Evolutionary conservation across 306 rosid species (phyloP), one percentile per base, ranked within the genome.

Genomic region (Medicago ruthenica): DNA sequence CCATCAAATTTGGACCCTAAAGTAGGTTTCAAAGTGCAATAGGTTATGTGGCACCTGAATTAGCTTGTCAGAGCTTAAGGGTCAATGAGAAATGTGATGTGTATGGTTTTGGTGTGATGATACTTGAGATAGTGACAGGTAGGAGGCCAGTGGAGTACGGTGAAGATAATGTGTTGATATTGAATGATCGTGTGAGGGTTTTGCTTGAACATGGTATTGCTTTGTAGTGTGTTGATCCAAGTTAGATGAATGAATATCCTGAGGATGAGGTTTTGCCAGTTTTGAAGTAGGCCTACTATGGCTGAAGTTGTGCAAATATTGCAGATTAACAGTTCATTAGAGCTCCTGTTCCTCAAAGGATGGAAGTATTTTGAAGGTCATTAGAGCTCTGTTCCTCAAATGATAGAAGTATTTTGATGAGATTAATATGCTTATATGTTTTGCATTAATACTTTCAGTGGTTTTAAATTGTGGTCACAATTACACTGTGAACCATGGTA

Each of bases 181-280:
- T 90, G 76, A 88, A 82, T 31, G 96, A 90, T 21, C 96, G 87
- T 80, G 96, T 89, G 5, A 88, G 89, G 55, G 89, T 85, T 40
- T 57, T 88, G 74, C 89, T 92, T 24, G 96, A 92, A 58, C 88
- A 90, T 74, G 93, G 94, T 9, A 88, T 88, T 88, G 92, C 82
- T 34, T 76, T 88, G 76, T 96, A 87, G 0, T 87, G 92, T 77
- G 90, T 90, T 61, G 96, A 92, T 82, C 81, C 60, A 68, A 86
- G 86, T 76, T 27, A 27, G 42, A 84, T 92, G 86, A 84, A 85
- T 12, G 84, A 87, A 17, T 92, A 84, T 15, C 87, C 90, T 3
- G 96, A 92, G 15, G 94, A 92, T 80, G 97, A 92, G n/a, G 89
- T 87, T 2, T 53, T 92, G 40, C 97, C 96, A 7, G 89, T 92